Percentiles rank a stretch among this genome's conserved stretches.
Evolutionary conservation across 805 yeast species (phyloP).

Genomic region (Cyberlindnera maritima): DNA sequence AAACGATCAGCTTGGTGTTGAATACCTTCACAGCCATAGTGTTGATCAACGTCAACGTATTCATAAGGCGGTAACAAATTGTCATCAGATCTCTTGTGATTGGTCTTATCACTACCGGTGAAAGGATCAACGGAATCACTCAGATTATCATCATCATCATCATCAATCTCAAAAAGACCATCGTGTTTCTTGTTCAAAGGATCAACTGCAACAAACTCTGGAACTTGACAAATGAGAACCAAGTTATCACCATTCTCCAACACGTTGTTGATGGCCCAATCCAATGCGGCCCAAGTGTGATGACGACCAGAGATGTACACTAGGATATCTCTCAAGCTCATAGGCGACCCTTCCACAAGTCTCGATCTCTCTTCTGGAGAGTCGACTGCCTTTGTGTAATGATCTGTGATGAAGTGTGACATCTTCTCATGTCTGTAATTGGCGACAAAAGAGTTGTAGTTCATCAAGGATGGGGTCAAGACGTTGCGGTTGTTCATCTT

Average conservation of each 20-base stretch:
- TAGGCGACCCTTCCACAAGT: conserved; percentile 7
- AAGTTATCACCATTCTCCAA: conserved; percentile 27
- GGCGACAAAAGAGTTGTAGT: conserved; percentile 20
- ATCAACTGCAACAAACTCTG: conserved; percentile 14
- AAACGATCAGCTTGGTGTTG: conserved; percentile 16
- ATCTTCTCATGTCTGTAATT: conserved; percentile 21
- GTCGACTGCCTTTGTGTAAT: neutral
- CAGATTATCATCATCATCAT: neutral
- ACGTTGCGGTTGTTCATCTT: conserved; percentile 12
- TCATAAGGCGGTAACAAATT: conserved; percentile 10
- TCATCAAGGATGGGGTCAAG: conserved; percentile 11
- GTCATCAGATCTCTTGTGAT: neutral
- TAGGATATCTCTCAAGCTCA: conserved; percentile 23
- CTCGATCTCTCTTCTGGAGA: neutral
- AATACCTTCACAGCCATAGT: conserved; percentile 12
- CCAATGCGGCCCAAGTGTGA: conserved; percentile 27
- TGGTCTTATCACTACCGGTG: neutral
- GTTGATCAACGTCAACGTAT: conserved; percentile 14
- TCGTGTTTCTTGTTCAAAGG: conserved; percentile 1
- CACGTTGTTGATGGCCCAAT: conserved; percentile 22
- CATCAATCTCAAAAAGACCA: neutral
- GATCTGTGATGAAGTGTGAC: conserved; percentile 13
- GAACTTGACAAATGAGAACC: conserved; percentile 20
- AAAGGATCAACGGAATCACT: no score
- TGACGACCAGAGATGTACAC: conserved; percentile 23